Conservation (phyloP, 2,329 filamentous ascomycete genomes). For the Aspergillus calidoustus region DNA sequence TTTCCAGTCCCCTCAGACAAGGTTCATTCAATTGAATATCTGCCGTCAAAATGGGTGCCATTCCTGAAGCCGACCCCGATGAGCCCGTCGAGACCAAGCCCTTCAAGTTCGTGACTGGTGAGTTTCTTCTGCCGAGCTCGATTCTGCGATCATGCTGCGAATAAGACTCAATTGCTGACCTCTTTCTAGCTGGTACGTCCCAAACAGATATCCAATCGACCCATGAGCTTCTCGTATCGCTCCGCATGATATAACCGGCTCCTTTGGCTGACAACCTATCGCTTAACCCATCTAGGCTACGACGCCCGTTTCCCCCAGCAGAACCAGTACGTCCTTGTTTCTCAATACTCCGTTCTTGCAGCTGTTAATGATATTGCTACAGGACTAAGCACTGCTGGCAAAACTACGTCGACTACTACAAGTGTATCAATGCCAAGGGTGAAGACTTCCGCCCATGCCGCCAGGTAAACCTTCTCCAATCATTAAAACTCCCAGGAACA, state of each 20-base stretch:
- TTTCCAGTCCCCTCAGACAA: conserved; percentile 21
- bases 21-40: conserved; percentile 24
- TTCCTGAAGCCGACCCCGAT: conserved; percentile 64
- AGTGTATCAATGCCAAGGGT: conserved; percentile 98
- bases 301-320: conserved; percentile 98
- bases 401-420: conserved; percentile 99
- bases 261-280: conserved; percentile 12
- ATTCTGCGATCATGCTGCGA: conserved; percentile 28
- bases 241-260: conserved; percentile 14
- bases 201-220: conserved; percentile 18
- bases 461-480: conserved; percentile 66
- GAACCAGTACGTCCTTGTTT: conserved; percentile 63
- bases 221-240: conserved; percentile 16
- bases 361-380: not conserved
- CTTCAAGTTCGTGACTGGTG: conserved; percentile 99
- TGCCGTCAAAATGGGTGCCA: conserved; percentile 79
- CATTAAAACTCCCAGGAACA: not conserved
- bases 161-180: conserved; percentile 47
- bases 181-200: conserved; percentile 54
- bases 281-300: conserved; percentile 69
- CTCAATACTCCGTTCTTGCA: not conserved
- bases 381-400: conserved; percentile 99
- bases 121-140: conserved; percentile 43
- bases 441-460: conserved; percentile 97
- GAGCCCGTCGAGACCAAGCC: conserved; percentile 92